These are phyloP conservation scores for Salix koriyanagi DNA, from an alignment of 345 rosid genomes.

Conservation along the genomic window DNA sequence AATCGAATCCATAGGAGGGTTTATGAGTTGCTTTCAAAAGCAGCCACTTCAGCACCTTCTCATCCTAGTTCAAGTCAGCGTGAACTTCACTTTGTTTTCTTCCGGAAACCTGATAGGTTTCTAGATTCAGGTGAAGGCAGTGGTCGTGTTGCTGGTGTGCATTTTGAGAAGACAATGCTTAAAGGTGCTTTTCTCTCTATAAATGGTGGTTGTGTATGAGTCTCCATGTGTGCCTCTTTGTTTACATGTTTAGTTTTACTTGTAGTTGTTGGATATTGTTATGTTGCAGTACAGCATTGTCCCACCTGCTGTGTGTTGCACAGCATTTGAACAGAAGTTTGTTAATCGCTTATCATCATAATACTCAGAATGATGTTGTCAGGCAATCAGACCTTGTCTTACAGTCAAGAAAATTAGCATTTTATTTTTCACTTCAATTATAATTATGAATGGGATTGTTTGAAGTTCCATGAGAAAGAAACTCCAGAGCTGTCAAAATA, in stretches of 20 bases:
- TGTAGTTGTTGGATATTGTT: not conserved
- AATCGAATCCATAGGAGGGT: slow-evolving; percentile 63
- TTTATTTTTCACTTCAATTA: not conserved
- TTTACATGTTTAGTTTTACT: not conserved
- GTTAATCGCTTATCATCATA: not conserved
- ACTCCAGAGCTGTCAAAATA: not conserved
- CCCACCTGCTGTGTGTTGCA: not conserved
- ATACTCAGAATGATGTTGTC: not conserved
- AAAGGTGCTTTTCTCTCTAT: slow-evolving; percentile 38
- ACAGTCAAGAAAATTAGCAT: not conserved
- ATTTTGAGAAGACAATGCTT: slow-evolving; percentile 75
- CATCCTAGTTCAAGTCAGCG: slow-evolving; percentile 46
- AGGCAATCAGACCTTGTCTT: not conserved
- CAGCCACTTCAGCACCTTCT: slow-evolving; percentile 39
- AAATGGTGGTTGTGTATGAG: not conserved
- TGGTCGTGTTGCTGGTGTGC: slow-evolving; percentile 67
- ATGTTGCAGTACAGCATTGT: not conserved
- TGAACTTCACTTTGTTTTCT: slow-evolving; percentile 86
- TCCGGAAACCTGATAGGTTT: slow-evolving; percentile 67
- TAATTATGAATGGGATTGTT: not conserved
- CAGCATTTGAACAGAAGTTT: not conserved
- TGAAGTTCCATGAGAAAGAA: not conserved
- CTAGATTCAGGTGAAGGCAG: slow-evolving; percentile 49
- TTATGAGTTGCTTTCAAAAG: slow-evolving; percentile 69
- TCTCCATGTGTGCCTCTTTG: not conserved